Conservation (phyloP, 2,329 filamentous ascomycete species). For the Alternaria tenuissima region DNA sequence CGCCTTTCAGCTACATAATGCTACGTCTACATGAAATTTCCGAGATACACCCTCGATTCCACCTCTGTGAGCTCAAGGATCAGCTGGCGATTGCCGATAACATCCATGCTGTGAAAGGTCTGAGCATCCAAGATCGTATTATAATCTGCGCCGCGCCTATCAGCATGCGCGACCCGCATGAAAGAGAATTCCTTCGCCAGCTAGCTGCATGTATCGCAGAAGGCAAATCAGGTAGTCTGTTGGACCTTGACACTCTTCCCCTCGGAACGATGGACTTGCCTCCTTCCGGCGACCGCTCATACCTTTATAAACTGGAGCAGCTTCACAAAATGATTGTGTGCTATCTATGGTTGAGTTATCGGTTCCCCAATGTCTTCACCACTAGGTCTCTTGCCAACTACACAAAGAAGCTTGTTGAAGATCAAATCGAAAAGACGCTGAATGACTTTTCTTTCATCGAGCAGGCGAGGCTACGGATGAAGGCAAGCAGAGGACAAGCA, state of each 20-base stretch:
- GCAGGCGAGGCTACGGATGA: conserved; percentile 15
- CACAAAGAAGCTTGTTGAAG: conserved; percentile 79
- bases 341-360: conserved; percentile 93
- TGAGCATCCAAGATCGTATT: conserved; percentile 78
- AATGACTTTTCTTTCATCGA: conserved; percentile 61
- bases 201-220: conserved; percentile 75
- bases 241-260: conserved; percentile 74
- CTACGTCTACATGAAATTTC: conserved; percentile 76
- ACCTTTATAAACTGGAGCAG: conserved; percentile 74
- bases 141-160: conserved; percentile 77
- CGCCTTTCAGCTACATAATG: conserved; percentile 84
- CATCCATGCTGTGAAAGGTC: conserved; percentile 72
- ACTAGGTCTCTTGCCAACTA: conserved; percentile 80
- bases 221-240: conserved; percentile 70
- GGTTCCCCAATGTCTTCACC: conserved; percentile 81
- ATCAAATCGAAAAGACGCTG: conserved; percentile 73
- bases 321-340: conserved; percentile 84
- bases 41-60: conserved; percentile 70
- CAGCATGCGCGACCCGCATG: conserved; percentile 59
- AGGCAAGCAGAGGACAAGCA: conserved; percentile 12
- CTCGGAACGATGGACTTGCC: conserved; percentile 75
- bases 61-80: conserved; percentile 71
- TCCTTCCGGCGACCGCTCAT: conserved; percentile 57
- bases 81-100: conserved; percentile 73
- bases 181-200: conserved; percentile 63